Conservation (phyloP, 2,329 filamentous ascomycete species). For the Beauveria asiatica region DNA sequence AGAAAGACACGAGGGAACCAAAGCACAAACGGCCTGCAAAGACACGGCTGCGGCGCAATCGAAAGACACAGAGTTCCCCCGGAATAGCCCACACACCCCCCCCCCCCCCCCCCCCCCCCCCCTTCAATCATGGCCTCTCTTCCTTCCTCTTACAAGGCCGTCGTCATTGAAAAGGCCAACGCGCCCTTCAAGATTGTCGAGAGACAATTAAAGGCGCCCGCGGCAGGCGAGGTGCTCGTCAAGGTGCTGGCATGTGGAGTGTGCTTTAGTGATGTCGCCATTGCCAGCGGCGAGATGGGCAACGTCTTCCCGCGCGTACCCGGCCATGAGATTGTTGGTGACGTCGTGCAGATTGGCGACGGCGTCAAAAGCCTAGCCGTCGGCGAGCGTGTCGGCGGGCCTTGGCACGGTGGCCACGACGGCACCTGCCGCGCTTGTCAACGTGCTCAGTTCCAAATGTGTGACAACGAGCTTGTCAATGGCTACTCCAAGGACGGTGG, state of each 20-base stretch:
- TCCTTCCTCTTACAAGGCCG: slow-evolving; percentile 60
- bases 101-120: not conserved
- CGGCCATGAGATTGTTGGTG: slow-evolving; percentile 65
- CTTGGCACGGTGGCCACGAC: slow-evolving; percentile 61
- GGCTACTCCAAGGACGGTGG: slow-evolving; percentile 58
- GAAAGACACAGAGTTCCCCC: slow-evolving; percentile 25
- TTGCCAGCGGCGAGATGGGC: slow-evolving; percentile 42
- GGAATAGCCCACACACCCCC: slow-evolving; percentile 20
- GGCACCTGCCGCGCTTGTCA: slow-evolving; percentile 50
- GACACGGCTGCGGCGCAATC: slow-evolving; percentile 3
- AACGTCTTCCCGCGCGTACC: slow-evolving; percentile 52
- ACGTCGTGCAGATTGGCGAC: slow-evolving; percentile 52
- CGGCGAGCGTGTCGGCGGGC: slow-evolving; percentile 58
- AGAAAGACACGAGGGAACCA: slow-evolving; percentile 14
- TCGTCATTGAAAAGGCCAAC: slow-evolving; percentile 46
- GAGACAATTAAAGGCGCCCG: slow-evolving; percentile 47
- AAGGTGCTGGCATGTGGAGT: slow-evolving; percentile 66
- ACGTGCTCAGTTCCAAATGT: slow-evolving; percentile 55
- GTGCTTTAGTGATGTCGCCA: slow-evolving; percentile 53
- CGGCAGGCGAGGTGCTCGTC: slow-evolving; percentile 53
- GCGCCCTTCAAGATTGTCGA: slow-evolving; percentile 50
- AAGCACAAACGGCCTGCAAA: slow-evolving; percentile 12
- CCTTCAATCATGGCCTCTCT: slow-evolving; percentile 27
- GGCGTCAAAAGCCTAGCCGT: slow-evolving; percentile 49
- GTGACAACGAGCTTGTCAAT: slow-evolving; percentile 50